Conservation (phyloP, 2,329 filamentous ascomycete genomes). For the Pestalotiopsis sp. region DNA sequence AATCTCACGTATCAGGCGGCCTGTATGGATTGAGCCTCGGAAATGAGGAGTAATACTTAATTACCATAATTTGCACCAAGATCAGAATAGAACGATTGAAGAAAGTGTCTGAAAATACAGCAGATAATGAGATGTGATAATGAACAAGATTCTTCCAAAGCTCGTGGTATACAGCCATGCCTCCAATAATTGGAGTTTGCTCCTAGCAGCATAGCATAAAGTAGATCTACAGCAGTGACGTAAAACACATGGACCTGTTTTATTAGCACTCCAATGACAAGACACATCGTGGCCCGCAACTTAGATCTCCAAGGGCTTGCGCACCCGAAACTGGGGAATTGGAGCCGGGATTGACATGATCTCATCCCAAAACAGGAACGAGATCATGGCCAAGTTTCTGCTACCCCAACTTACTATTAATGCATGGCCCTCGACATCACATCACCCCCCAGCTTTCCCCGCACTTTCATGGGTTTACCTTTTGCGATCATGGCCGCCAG, state of each 20-base stretch:
- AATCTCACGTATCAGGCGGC: neutral
- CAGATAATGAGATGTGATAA: neutral
- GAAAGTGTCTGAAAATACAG: neutral
- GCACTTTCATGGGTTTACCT: neutral
- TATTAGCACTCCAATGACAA: neutral
- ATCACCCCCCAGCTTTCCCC: neutral
- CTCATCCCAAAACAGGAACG: slow-evolving; percentile 11
- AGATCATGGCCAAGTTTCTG: neutral
- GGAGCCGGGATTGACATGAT: neutral
- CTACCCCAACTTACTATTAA: neutral
- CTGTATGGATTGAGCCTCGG: neutral
- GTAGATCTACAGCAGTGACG: too few species aligned
- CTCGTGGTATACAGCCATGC: too few species aligned
- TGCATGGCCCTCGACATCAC: neutral
- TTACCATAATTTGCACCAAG: neutral
- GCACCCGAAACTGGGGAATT: neutral
- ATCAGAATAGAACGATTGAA: neutral
- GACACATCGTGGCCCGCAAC: neutral
- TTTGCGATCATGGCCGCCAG: too few species aligned
- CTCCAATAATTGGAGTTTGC: too few species aligned
- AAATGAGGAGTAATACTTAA: neutral
- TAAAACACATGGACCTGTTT: neutral
- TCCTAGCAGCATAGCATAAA: too few species aligned
- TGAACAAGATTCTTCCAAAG: too few species aligned
- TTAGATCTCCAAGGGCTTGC: neutral